Conservation (phyloP, 2,329 filamentous ascomycete species). For the Trematosphaeria pertusa region DNA sequence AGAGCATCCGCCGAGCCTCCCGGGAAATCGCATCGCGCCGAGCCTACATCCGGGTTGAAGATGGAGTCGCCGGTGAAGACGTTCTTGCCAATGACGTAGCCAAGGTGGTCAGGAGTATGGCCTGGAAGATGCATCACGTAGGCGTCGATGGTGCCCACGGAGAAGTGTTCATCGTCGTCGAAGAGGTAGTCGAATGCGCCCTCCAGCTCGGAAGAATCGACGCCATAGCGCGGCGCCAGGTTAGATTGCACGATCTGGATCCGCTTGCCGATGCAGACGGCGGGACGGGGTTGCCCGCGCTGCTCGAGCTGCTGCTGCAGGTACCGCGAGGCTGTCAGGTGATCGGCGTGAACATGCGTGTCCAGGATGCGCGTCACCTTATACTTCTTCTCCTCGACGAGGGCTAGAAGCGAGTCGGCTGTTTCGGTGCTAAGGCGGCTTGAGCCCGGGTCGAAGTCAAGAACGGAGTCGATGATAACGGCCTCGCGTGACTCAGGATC, state of each 20-base stretch:
- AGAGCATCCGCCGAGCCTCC: slow-evolving; percentile 36
- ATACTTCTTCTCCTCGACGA: slow-evolving; percentile 56
- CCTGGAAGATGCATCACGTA: slow-evolving; percentile 64
- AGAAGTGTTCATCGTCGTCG: slow-evolving; percentile 61
- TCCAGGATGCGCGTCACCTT: slow-evolving; percentile 63
- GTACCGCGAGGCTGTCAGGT: slow-evolving; percentile 66
- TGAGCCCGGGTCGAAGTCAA: slow-evolving; percentile 61
- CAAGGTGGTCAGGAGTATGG: slow-evolving; percentile 67
- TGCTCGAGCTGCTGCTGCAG: slow-evolving; percentile 52
- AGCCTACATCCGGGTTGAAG: slow-evolving; percentile 44
- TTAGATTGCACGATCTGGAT: slow-evolving; percentile 60
- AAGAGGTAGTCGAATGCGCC: slow-evolving; percentile 62
- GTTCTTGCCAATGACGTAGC: slow-evolving; percentile 61
- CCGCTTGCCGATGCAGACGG: slow-evolving; percentile 63
- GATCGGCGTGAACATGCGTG: slow-evolving; percentile 68
- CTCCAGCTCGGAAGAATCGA: slow-evolving; percentile 52
- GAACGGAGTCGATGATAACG: slow-evolving; percentile 67
- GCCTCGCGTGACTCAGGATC: slow-evolving; percentile 58
- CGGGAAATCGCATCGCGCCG: slow-evolving; percentile 44
- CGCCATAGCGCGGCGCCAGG: slow-evolving; percentile 59
- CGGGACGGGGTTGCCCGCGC: slow-evolving; percentile 49
- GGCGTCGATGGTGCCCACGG: slow-evolving; percentile 56
- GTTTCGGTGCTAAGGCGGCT: slow-evolving; percentile 56
- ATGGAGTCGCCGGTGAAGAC: slow-evolving; percentile 46
- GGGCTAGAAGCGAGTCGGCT: slow-evolving; percentile 59